A percentile compares a stretch with the other conserved stretches of the same genome.
Conservation (phyloP, 257 asterid species). For the Jacaranda copaia region DNA sequence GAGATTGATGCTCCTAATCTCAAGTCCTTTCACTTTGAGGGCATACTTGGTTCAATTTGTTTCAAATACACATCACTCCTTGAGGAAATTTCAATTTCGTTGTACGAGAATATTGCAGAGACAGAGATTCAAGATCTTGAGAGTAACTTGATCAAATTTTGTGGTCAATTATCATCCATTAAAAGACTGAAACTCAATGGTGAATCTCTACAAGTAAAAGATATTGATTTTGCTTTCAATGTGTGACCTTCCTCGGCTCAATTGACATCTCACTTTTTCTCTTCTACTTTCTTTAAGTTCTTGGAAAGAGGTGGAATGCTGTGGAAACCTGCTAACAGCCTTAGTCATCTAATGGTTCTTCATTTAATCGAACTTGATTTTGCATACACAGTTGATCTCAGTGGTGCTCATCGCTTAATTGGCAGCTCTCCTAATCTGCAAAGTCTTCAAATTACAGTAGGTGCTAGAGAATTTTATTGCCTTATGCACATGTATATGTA, state of each 20-base stretch:
- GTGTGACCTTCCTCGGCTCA: not conserved
- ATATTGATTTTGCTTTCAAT: not conserved
- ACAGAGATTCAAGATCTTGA: not conserved
- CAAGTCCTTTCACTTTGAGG: not conserved
- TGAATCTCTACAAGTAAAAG: not conserved
- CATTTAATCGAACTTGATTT: not conserved
- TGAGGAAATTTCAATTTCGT: not conserved
- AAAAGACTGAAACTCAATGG: not conserved
- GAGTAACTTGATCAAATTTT: not conserved
- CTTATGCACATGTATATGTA: too few relatives aligned
- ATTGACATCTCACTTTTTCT: not conserved
- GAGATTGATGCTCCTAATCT: constrained; percentile 10
- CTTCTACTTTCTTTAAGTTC: not conserved
- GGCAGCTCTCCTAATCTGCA: constrained; percentile 10
- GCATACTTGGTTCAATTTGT: not conserved
- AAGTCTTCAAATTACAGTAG: not conserved
- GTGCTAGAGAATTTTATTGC: too few relatives aligned
- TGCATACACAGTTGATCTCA: not conserved
- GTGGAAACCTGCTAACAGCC: not conserved
- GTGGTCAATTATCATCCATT: not conserved
- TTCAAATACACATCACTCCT: not conserved
- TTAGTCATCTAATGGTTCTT: not conserved
- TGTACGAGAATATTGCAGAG: not conserved
- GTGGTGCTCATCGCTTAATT: not conserved
- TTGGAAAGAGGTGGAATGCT: not conserved